Base-by-base conservation (phyloP, 2,329 filamentous ascomycete genomes). In the Colletotrichum tropicale region DNA sequence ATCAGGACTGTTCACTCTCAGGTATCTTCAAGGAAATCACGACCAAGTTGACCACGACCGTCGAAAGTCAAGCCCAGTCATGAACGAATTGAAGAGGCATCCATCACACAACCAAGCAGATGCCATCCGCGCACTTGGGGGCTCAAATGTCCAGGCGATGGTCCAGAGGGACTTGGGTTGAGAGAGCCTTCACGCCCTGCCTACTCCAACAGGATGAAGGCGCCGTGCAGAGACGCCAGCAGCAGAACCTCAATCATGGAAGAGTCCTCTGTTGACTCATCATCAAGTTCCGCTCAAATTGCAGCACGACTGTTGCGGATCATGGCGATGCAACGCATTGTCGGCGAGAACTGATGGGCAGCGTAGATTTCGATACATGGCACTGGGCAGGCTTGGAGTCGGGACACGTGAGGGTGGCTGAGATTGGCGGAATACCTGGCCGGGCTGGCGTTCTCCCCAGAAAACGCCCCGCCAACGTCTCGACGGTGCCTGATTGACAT, bases 21-120 rank as follows among this genome's bases (percentile, higher is more conserved):
- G 91, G 92, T 66, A 86, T 96, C 10, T 96, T 96, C 81, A 87
- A 89, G 79, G 88, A 85, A 8, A 94, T 96, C 78, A 91, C 92
- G 10, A 85, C 86, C 77, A 87, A 77, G 81, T 81, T 80, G 80
- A 82, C 78, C 78, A 82, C 79, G 28, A 80, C 79, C 12, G 77
- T 81, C 9, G 73, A 64, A 30, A 64, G 64, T 2, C 56, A 74
- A 34, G 16, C 34, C 7, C 76, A 76, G 28, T 68, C 76, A 13
- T 76, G 70, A 71, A 24, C 26, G 21, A 43, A 7, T 43, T 16
- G 61, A 26, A n/a, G 58, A 10, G n/a, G 21, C 34, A 43, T 18
- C 16, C 61, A 43, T 5, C 12, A 24, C n/a, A 26, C 12, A 34
- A 64, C 21, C n/a, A 43, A 10, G 8, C 21, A 34, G 34, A 64